These are phyloP conservation scores for Ceratobasidium sp. DNA, from an alignment of 1,284 basidiomycete genomes.

Conservation along the genomic window DNA sequence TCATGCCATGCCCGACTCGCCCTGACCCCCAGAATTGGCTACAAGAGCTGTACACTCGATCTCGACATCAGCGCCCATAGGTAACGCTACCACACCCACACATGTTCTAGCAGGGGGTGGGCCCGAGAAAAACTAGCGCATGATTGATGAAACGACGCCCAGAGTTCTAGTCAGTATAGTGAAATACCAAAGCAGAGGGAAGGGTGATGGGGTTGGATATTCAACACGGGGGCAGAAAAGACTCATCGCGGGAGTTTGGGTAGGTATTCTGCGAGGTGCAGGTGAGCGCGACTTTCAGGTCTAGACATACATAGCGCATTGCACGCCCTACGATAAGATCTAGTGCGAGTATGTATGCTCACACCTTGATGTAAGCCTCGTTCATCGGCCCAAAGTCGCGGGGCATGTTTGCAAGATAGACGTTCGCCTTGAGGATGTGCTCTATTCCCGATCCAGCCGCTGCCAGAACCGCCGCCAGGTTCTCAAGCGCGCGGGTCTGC, in stretches of 20 bases:
- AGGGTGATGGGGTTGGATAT: neutral
- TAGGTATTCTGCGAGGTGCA: neutral
- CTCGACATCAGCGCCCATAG: slow-evolving; percentile 72
- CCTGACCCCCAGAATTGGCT: neutral
- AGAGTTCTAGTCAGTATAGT: slow-evolving; percentile 2
- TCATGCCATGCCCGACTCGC: slow-evolving; percentile 18
- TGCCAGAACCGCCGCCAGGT: slow-evolving; percentile 69
- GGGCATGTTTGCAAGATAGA: slow-evolving; percentile 68
- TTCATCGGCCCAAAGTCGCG: slow-evolving; percentile 69
- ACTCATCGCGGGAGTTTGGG: neutral
- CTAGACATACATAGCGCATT: neutral
- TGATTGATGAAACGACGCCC: neutral
- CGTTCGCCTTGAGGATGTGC: slow-evolving; percentile 72
- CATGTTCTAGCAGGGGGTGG: slow-evolving; percentile 75
- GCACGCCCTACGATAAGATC: neutral
- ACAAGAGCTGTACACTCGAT: slow-evolving; percentile 72
- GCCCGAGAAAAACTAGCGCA: slow-evolving; percentile 66
- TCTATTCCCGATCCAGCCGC: slow-evolving; percentile 71
- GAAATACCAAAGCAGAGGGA: neutral
- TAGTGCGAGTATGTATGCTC: slow-evolving; percentile 33
- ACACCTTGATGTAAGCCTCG: slow-evolving; percentile 66
- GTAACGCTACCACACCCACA: slow-evolving; percentile 71
- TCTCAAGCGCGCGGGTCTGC: slow-evolving; percentile 69
- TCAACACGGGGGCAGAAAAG: slow-evolving; percentile 14
- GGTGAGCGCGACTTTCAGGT: neutral